Evolutionary conservation across 2,329 filamentous ascomycete species (phyloP), one percentile per base, ranked within the genome.

Genomic region (Ceratocystis lukuohia): DNA sequence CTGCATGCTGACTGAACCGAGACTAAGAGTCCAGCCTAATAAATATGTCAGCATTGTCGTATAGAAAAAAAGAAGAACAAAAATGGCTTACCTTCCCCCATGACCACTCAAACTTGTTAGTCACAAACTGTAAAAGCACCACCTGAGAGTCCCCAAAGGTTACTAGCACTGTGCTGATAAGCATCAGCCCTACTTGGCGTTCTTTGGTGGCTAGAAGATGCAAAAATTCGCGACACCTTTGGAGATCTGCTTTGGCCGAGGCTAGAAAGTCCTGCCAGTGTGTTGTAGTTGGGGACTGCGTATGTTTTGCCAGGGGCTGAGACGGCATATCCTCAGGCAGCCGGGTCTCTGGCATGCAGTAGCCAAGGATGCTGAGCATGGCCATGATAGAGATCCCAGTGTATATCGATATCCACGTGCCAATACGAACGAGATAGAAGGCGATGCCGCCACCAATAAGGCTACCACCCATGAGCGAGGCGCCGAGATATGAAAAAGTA

Each of bases 101-200:
- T 5, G 70, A 69, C 68, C 69, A 70, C 8, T 69, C 64, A 62
- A 72, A 72, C 46, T 70, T 69, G 63, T 71, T 71, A 61, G 70
- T 73, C 61, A 71, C 70, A 65, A 72, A 72, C 61, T 72, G 71
- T 12, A 71, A 59, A 53, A 73, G 69, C 10, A 71, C 67, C 12
- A 68, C 62, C 56, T 66, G 65, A 3, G 67, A 66, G 22, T 68
- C 67, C 7, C 67, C 67, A 33, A 68, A 65, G 1, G 67, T 66
- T 8, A 66, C 65, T 5, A 68, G 48, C 17, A 68, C 65, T 2
- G 65, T 66, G 30, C 67, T 64, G 25, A 65, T 64, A 33, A 68
- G 62, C 67, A 68, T 66, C 41, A 66, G 62, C 5, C 53, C 65
- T 7, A 68, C 65, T 25, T 65, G 50, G 3, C 65, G 67, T 46